These are phyloP conservation scores for Thamnidium elegans DNA, from an alignment of 192 early-diverging fungal species.

Conservation along the genomic window DNA sequence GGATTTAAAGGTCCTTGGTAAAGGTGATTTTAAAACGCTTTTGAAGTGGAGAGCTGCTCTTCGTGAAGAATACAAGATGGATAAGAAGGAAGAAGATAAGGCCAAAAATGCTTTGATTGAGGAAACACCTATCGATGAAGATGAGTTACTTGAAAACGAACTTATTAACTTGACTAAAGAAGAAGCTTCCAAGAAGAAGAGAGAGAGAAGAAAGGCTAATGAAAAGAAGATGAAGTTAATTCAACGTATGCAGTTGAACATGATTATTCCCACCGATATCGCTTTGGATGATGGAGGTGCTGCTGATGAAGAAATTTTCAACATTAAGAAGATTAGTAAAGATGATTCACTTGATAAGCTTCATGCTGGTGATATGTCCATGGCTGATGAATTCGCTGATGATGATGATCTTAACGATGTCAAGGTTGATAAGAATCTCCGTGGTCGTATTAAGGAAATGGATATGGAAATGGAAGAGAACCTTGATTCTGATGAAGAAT, in stretches of 20 bases:
- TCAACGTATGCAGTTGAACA: conserved; percentile 75
- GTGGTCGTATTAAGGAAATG: conserved; percentile 21
- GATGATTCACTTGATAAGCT: conserved; percentile 46
- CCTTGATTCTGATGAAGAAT: conserved; percentile 28
- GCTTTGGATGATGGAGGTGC: conserved; percentile 62
- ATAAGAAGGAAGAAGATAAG: conserved; percentile 50
- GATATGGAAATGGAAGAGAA: conserved; percentile 11
- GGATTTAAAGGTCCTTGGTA: conserved; percentile 91
- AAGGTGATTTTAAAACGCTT: conserved; percentile 87
- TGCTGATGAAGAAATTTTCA: conserved; percentile 58
- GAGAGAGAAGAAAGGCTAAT: conserved; percentile 61
- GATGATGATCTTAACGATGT: conserved; percentile 24
- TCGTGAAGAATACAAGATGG: conserved; percentile 54
- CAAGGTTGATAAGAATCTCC: conserved; percentile 1
- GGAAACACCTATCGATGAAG: conserved; percentile 52
- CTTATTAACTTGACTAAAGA: conserved; percentile 45
- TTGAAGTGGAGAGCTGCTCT: conserved; percentile 86
- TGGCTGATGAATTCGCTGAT: conserved; percentile 53
- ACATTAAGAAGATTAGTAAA: conserved; percentile 48
- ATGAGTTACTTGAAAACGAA: conserved; percentile 54
- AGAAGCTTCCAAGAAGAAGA: conserved; percentile 45
- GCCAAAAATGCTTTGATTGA: conserved; percentile 33
- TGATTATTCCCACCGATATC: conserved; percentile 75
- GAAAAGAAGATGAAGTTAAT: conserved; percentile 68
- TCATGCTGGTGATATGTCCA: conserved; percentile 55